These are phyloP conservation scores for Oryza brachyantha DNA, from an alignment of 176 grass and related monocot species.

Conservation along the genomic window DNA sequence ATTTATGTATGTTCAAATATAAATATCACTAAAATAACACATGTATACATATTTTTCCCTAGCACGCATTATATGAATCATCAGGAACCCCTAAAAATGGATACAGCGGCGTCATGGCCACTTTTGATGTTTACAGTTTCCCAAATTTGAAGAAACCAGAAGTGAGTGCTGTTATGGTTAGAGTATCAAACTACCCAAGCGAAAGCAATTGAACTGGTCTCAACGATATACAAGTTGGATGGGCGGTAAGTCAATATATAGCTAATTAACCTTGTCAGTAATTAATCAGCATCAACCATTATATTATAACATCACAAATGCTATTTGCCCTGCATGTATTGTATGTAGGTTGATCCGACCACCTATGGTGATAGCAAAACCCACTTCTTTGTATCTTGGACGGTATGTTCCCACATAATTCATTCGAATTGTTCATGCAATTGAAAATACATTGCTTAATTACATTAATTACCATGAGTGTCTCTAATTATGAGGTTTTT, in stretches of 20 bases:
- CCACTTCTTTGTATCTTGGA: constrained; percentile 4
- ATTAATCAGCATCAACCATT: not conserved
- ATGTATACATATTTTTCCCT: no score
- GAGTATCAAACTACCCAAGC: not conserved
- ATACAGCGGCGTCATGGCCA: constrained; percentile 4
- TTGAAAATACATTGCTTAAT: not conserved
- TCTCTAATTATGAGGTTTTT: not conserved
- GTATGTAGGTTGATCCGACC: constrained; percentile 1
- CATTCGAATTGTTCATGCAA: not conserved
- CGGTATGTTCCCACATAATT: not conserved
- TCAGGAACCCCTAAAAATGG: no score
- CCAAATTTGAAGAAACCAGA: not conserved
- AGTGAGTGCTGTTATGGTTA: not conserved
- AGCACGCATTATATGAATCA: no score
- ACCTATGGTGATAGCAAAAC: constrained; percentile 21
- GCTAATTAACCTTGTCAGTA: not conserved
- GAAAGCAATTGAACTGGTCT: not conserved
- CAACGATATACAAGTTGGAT: not conserved
- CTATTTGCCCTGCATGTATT: not conserved
- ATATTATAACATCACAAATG: no score
- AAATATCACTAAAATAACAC: no score
- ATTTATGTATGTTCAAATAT: no score
- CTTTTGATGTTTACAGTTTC: not conserved
- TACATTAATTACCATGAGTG: no score
- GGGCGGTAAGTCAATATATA: not conserved